Base-by-base conservation (phyloP, 768 basidiomycete species). In the Rhodotorula toruloides region DNA sequence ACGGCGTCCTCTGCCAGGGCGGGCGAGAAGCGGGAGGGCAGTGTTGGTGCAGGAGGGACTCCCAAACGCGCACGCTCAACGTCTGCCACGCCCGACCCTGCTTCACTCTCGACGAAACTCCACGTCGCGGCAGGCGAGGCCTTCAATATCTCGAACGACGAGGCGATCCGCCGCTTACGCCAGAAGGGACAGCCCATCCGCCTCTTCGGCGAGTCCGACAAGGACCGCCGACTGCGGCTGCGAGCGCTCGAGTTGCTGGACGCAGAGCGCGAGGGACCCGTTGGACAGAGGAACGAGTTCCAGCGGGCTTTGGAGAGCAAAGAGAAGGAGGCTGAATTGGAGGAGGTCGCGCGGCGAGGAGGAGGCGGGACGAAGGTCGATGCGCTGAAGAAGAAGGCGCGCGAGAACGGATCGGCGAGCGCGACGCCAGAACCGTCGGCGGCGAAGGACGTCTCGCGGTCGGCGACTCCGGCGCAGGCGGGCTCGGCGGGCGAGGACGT, bases 231-330 rank as follows among this genome's bases (percentile, higher is more conserved):
- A 39, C 79, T 97, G 21, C 85, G 96, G 21, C 79, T 99, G 21
- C 85, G 96, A 57, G 94, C 96, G 2, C 80, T 99, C 22, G 96
- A 99, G 76, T 84, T 99, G 43, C 89, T 97, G 61, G 96, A 99
- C 22, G 10, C 44, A 22, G 44, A 46, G n/a, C n/a, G n/a, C 21
- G 36, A 37, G n/a, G 25, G 53, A 25, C n/a, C 53, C 19, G 87
- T 86, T 32, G 90, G 91, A 1, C 90, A 91, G 77, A 58, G 76
- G 53, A 98, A 98, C 75, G 96, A 98, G 76, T 97, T 98, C 79
- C 91, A 76, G 71, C 75, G 78, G 47, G 79, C 79, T 25, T 54
- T 82, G 65, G 78, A 79, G 58, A 77, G 77, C 14, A 75, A 80
- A 71, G 79, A 81, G 87, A 76, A 89, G 86, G 81, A 89, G 84